Conservation (phyloP, 2,329 filamentous ascomycete species). For the Metarhizium humberi region DNA sequence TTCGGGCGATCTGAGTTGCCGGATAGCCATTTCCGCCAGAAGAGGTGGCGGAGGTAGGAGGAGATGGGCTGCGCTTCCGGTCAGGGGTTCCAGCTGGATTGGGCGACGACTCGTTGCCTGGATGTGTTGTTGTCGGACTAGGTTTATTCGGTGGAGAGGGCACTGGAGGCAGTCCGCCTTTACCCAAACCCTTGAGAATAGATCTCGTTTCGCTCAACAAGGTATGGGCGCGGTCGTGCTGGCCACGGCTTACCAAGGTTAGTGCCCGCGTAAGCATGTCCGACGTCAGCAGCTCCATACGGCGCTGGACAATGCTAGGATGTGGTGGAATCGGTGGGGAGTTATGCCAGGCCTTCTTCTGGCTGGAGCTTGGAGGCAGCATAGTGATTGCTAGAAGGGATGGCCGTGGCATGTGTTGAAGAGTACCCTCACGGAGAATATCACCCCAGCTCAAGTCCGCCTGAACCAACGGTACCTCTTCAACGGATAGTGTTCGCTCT, state of each 20-base stretch:
- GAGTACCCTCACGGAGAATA: conserved; percentile 77
- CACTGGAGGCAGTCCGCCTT: conserved; percentile 85
- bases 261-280: conserved; percentile 94
- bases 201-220: conserved; percentile 87
- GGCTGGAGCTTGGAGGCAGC: conserved; percentile 59
- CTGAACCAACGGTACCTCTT: conserved; percentile 91
- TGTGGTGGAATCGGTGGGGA: conserved; percentile 86
- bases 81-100: conserved; percentile 38
- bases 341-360: conserved; percentile 56
- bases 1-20: conserved; percentile 35
- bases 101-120: conserved; percentile 33
- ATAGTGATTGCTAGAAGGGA: conserved; percentile 93
- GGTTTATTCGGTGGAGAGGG: conserved; percentile 48
- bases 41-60: conserved; percentile 34
- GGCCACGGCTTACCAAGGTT: conserved; percentile 80
- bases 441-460: conserved; percentile 92
- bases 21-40: conserved; percentile 30
- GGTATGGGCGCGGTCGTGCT: conserved; percentile 89
- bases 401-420: conserved; percentile 78
- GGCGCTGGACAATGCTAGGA: conserved; percentile 85
- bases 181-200: conserved; percentile 91
- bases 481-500: conserved; percentile 72
- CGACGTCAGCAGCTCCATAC: conserved; percentile 95
- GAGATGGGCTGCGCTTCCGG: conserved; percentile 45
- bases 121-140: conserved; percentile 39